phyloP scores from a whole-genome alignment of 345 rosid species.

The Eucalyptus brandiana region DNA sequence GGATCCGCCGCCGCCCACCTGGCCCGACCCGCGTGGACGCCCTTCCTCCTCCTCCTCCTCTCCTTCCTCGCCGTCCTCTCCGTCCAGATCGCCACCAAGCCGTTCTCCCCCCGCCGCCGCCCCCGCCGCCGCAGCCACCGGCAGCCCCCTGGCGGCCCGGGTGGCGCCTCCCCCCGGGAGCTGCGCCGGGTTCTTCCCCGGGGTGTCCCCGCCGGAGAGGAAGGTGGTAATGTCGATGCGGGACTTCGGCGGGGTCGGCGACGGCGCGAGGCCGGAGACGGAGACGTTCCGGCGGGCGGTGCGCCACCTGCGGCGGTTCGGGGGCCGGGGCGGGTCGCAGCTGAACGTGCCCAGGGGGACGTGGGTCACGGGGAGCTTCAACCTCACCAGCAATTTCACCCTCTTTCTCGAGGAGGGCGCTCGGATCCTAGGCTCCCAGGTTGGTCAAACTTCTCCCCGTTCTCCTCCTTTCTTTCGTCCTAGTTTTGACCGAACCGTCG shows the following conservation, averaged over 20 bases:
- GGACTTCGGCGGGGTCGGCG: slow-evolving; percentile 92
- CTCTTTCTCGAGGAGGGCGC: slow-evolving; percentile 80
- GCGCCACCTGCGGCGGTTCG: slow-evolving; percentile 31
- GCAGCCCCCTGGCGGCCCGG: background rate
- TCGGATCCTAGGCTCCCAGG: slow-evolving; percentile 85
- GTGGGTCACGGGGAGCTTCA: slow-evolving; percentile 92
- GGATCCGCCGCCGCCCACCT: background rate
- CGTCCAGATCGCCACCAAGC: slow-evolving; percentile 46
- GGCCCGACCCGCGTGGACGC: slow-evolving; percentile 33
- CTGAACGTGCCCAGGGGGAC: slow-evolving; percentile 66
- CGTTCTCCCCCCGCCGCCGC: slow-evolving; percentile 3
- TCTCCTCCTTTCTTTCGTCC: background rate
- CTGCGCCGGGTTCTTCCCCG: slow-evolving; percentile 20
- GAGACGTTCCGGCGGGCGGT: slow-evolving; percentile 65
- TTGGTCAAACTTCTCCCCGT: background rate
- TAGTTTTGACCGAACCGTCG: background rate
- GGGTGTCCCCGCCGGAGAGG: slow-evolving; percentile 9
- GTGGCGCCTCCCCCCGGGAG: background rate
- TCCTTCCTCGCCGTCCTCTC: slow-evolving; percentile 36
- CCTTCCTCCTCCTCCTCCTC: slow-evolving; percentile 29
- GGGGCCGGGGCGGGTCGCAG: slow-evolving; percentile 51
- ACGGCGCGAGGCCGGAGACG: slow-evolving; percentile 70
- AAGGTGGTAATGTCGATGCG: slow-evolving; percentile 54
- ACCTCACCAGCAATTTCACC: slow-evolving; percentile 89
- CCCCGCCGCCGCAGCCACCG: background rate